These are phyloP conservation scores for Plantago elongata DNA, from an alignment of 257 asterid species.

Conservation along the genomic window DNA sequence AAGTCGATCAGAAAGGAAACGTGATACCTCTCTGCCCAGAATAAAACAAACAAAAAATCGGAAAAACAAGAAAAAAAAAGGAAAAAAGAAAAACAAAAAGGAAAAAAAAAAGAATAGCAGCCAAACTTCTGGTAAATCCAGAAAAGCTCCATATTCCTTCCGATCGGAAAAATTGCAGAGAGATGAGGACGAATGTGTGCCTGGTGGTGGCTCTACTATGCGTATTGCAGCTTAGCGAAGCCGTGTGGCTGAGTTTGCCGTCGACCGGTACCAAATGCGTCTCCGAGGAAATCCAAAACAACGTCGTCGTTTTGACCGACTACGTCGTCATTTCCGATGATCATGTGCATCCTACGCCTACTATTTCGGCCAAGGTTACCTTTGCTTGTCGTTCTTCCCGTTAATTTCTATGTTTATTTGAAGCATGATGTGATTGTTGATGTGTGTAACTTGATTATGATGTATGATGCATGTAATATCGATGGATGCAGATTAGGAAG, in stretches of 20 bases:
- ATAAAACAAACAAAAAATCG: no score
- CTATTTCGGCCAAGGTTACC: constrained; percentile 65
- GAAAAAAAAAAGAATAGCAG: no score
- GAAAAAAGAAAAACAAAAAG: no score
- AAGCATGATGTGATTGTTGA: neutral
- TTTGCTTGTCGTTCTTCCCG: neutral
- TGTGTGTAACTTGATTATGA: no score
- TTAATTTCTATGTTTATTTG: neutral
- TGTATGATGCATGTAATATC: no score
- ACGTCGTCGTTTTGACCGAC: constrained; percentile 83
- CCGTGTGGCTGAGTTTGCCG: constrained; percentile 72
- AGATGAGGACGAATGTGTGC: constrained; percentile 21
- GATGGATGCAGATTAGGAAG: no score
- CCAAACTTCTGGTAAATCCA: no score
- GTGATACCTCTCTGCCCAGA: no score
- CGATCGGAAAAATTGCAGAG: no score
- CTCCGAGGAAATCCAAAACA: constrained; percentile 82
- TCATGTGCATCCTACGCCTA: constrained; percentile 45
- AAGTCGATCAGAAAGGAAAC: no score
- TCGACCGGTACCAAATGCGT: constrained; percentile 70
- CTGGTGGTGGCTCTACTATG: constrained; percentile 22
- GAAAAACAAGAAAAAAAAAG: no score
- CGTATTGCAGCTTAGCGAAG: constrained; percentile 31
- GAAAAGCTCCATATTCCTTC: no score
- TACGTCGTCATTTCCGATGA: constrained; percentile 67